Conservation (phyloP, 257 asterid genomes). For the Nicotiana noctiflora region DNA sequence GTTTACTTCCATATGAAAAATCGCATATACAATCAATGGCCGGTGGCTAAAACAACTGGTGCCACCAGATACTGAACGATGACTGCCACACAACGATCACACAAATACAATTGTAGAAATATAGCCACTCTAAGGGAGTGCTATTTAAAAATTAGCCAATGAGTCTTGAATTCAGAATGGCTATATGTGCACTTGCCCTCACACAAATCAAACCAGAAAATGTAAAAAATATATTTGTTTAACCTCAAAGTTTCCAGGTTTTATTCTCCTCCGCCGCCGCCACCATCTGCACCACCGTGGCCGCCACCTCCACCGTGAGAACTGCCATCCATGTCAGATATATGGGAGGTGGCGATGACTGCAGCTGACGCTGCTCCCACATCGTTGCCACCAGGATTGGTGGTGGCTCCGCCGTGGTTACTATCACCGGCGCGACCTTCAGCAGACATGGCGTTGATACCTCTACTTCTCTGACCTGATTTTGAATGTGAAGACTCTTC, state of each 20-base stretch:
- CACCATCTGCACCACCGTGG: background rate
- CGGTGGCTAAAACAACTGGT: background rate
- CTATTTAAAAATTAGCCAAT: too few relatives aligned
- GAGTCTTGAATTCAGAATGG: too few relatives aligned
- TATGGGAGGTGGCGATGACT: background rate
- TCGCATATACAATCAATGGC: background rate
- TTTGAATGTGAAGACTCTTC: background rate
- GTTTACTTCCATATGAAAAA: background rate
- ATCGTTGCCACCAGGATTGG: background rate
- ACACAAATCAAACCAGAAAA: background rate
- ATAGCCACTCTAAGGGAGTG: too few relatives aligned
- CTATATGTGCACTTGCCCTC: too few relatives aligned
- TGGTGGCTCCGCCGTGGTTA: background rate
- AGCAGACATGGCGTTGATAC: too few relatives aligned
- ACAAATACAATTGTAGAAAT: too few relatives aligned
- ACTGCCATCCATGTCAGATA: background rate
- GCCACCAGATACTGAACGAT: background rate
- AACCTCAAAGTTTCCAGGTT: background rate
- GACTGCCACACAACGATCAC: background rate
- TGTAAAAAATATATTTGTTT: background rate
- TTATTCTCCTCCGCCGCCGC: background rate
- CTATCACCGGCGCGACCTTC: background rate
- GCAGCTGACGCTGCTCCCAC: background rate
- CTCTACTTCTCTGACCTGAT: background rate
- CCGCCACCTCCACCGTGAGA: background rate